phyloP scores from a whole-genome alignment of 805 yeast species.

The Blastobotrys peoriensis region DNA sequence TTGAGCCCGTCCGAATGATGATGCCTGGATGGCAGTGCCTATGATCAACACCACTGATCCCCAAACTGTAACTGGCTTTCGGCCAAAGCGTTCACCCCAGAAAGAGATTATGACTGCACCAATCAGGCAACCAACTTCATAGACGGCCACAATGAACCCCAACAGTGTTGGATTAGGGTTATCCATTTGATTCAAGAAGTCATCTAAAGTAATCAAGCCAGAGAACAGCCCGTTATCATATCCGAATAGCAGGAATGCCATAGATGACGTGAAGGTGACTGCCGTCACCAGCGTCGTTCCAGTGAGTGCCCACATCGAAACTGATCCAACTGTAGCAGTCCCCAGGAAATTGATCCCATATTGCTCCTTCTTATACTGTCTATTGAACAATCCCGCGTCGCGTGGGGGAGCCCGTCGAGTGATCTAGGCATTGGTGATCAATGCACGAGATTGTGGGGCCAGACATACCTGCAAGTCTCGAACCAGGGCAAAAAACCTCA shows the following conservation, averaged over 20 bases:
- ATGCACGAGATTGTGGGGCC: too few species aligned
- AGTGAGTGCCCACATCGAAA: too few species aligned
- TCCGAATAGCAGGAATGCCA: constrained; percentile 24
- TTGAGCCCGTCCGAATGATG: constrained; percentile 57
- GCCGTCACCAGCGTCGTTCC: too few species aligned
- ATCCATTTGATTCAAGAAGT: constrained; percentile 52
- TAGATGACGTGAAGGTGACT: too few species aligned
- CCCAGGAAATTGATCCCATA: too few species aligned
- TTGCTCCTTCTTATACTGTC: too few species aligned
- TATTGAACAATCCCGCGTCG: too few species aligned
- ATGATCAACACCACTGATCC: constrained; percentile 51
- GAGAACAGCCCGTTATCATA: constrained; percentile 29
- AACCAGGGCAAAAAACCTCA: too few species aligned
- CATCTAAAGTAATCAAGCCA: constrained; percentile 40
- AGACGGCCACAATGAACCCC: constrained; percentile 49
- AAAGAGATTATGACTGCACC: constrained; percentile 60
- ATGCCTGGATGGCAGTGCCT: constrained; percentile 54
- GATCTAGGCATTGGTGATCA: too few species aligned
- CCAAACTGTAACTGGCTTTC: constrained; percentile 51
- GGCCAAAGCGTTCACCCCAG: constrained; percentile 55
- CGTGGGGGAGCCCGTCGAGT: too few species aligned
- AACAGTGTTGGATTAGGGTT: constrained; percentile 52
- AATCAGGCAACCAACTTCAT: constrained; percentile 67
- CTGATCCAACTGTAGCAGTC: too few species aligned
- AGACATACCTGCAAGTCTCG: too few species aligned